phyloP scores from a whole-genome alignment of 2,329 filamentous ascomycete species.

The Xylariales sp. region DNA sequence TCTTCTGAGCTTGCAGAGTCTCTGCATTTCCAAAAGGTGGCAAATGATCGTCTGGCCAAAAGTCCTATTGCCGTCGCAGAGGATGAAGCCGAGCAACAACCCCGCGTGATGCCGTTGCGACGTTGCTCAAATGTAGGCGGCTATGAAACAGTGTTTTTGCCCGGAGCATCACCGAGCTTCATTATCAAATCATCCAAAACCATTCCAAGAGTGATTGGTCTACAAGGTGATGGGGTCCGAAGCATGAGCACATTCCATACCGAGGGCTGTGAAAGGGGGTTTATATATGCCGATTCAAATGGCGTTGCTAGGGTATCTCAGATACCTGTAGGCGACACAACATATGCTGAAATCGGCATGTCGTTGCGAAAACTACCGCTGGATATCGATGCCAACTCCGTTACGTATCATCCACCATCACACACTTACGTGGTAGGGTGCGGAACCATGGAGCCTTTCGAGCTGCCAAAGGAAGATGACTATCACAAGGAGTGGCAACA shows the following conservation, averaged over 20 bases:
- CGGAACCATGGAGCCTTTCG: slow-evolving; percentile 64
- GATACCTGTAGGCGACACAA: slow-evolving; percentile 57
- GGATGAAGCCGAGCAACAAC: slow-evolving; percentile 42
- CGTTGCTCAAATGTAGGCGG: slow-evolving; percentile 64
- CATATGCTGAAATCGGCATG: slow-evolving; percentile 72
- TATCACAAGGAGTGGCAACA: slow-evolving; percentile 76
- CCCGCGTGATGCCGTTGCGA: slow-evolving; percentile 49
- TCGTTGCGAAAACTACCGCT: slow-evolving; percentile 68
- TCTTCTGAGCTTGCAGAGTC: slow-evolving; percentile 44
- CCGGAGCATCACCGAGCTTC: slow-evolving; percentile 75
- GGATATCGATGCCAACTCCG: slow-evolving; percentile 63
- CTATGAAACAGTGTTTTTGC: slow-evolving; percentile 77
- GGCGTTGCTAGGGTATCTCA: slow-evolving; percentile 71
- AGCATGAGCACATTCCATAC: slow-evolving; percentile 75
- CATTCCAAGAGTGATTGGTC: slow-evolving; percentile 66
- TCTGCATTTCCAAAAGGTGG: slow-evolving; percentile 72
- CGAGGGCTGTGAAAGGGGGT: slow-evolving; percentile 71
- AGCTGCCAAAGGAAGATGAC: slow-evolving; percentile 81
- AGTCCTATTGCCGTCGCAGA: slow-evolving; percentile 44
- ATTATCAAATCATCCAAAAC: slow-evolving; percentile 79
- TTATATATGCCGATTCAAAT: slow-evolving; percentile 73
- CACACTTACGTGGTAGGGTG: slow-evolving; percentile 75
- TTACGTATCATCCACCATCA: slow-evolving; percentile 73
- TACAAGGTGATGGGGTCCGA: slow-evolving; percentile 65
- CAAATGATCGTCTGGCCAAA: slow-evolving; percentile 64